Percentiles rank a stretch among this genome's conserved stretches.
Evolutionary conservation across 768 basidiomycete species (phyloP).

Genomic region (Hirschioporus abietinus): DNA sequence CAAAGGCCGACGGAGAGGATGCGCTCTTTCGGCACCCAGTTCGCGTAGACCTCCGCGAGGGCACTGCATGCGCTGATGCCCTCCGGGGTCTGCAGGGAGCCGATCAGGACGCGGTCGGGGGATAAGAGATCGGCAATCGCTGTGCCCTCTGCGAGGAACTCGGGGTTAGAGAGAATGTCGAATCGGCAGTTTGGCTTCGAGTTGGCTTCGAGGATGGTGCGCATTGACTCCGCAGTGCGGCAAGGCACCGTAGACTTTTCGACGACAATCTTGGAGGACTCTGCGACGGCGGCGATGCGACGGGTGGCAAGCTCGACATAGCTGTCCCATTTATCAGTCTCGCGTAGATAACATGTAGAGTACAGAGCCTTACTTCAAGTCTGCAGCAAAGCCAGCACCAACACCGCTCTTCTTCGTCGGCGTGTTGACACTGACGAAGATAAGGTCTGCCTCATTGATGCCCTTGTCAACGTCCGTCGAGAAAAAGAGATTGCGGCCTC

Average conservation of each 20-base stretch:
- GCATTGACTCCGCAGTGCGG: constrained; percentile 98
- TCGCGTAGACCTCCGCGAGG: constrained; percentile 78
- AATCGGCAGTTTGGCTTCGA: constrained; percentile 87
- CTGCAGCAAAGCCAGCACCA: constrained; percentile 96
- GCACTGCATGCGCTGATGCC: constrained; percentile 77
- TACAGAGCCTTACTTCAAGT: constrained; percentile 75
- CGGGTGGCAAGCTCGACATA: constrained; percentile 97
- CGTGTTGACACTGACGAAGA: constrained; percentile 98
- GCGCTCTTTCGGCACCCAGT: constrained; percentile 92
- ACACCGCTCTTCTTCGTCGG: constrained; percentile 98
- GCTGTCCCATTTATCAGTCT: constrained; percentile 35
- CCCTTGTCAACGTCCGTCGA: constrained; percentile 90
- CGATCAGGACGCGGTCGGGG: constrained; percentile 96
- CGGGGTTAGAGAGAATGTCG: constrained; percentile 98
- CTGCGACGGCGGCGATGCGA: constrained; percentile 89
- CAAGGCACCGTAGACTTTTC: constrained; percentile 99
- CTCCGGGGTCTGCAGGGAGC: constrained; percentile 85
- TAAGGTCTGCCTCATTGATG: constrained; percentile 92
- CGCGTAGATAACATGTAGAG: neutral
- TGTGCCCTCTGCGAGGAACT: constrained; percentile 98
- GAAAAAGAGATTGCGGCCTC: constrained; percentile 97
- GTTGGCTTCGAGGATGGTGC: constrained; percentile 98
- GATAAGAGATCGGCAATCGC: constrained; percentile 84
- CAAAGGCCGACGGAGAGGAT: constrained; percentile 95
- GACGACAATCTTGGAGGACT: constrained; percentile 93